Base-by-base conservation (phyloP, 306 rosid genomes). In the Quercus agrifolia region DNA sequence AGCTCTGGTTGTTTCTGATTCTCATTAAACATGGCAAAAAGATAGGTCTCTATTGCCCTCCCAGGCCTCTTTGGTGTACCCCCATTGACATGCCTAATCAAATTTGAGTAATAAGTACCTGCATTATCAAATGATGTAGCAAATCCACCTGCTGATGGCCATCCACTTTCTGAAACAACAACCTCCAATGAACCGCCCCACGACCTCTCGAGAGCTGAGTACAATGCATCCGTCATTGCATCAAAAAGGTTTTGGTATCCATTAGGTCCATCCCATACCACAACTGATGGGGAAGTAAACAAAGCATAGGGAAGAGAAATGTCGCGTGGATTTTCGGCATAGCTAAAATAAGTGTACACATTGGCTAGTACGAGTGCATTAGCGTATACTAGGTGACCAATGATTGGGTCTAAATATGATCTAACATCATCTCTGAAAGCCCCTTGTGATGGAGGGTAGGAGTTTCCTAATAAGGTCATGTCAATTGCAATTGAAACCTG, bases 41-140 rank as follows among this genome's bases (percentile, higher is more conserved):
- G 49, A 59, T 85, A 81, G 14, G 88, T 78, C 78, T 85, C 85
- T 30, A 85, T 78, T 11, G 83, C 61, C 23, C 19, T 80, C 17
- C 79, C 79, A 17, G 97, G 92, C 77, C 90, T 88, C 82, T 84
- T 80, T 0, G 97, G 97, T 33, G 94, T 85, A 3, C 97, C 97
- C 2, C n/a, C 56, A 0, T 70, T 61, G 41, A 84, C 97, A 61
- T 87, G 94, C 9, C 84, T 72, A 49, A 91, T 83, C 84, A 91
- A 73, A 33, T 88, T 88, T 12, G 87, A 79, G 20, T 78, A 63
- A 51, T 91, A 91, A 46, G 81, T 64, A 6, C 68, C 74, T 0
- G 97, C 93, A 30, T 89, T 91, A 5, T 90, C 92, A 19, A 67
- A 51, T 0, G 91, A 30, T 5, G 94, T 31, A 1, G 51, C 92